Percentiles rank a stretch among this genome's conserved stretches.
phyloP scores from a whole-genome alignment of 495 filamentous ascomycete species.

The Neurospora pannonica region DNA sequence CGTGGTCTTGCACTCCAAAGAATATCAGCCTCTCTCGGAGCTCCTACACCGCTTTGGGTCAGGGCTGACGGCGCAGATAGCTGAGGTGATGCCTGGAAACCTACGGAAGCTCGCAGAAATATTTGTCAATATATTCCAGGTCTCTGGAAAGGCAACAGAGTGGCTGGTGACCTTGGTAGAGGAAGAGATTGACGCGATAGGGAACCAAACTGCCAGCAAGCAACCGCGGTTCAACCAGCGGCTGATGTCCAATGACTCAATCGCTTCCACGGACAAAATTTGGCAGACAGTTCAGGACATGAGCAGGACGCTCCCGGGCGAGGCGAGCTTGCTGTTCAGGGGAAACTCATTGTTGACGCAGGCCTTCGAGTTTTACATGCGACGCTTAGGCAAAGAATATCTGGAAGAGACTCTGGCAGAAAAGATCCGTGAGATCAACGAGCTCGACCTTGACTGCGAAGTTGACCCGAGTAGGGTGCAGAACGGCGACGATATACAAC shows the following conservation, averaged over 20 bases:
- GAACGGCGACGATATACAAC: slow-evolving; percentile 61
- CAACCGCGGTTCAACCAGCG: slow-evolving; percentile 66
- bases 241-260: slow-evolving; percentile 71
- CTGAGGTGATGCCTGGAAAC: slow-evolving; percentile 65
- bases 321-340: slow-evolving; percentile 91
- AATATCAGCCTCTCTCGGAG: slow-evolving; percentile 78
- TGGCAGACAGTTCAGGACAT: slow-evolving; percentile 52
- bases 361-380: slow-evolving; percentile 90
- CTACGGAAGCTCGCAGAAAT: slow-evolving; percentile 74
- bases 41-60: slow-evolving; percentile 76
- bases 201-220: slow-evolving; percentile 62
- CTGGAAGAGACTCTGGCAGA: slow-evolving; percentile 80
- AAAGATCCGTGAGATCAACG: slow-evolving; percentile 76
- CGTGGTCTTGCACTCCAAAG: slow-evolving; percentile 73
- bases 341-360: slow-evolving; percentile 94
- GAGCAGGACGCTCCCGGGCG: slow-evolving; percentile 53
- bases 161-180: slow-evolving; percentile 93
- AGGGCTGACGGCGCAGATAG: slow-evolving; percentile 77
- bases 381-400: slow-evolving; percentile 86
- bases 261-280: slow-evolving; percentile 45
- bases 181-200: slow-evolving; percentile 90
- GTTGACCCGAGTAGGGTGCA: slow-evolving; percentile 77
- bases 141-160: slow-evolving; percentile 75
- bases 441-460: slow-evolving; percentile 84
- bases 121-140: slow-evolving; percentile 91